Evolutionary conservation across 2,329 filamentous ascomycete species (phyloP), one percentile per base, ranked within the genome.

Genomic region (Ilyonectria destructans): DNA sequence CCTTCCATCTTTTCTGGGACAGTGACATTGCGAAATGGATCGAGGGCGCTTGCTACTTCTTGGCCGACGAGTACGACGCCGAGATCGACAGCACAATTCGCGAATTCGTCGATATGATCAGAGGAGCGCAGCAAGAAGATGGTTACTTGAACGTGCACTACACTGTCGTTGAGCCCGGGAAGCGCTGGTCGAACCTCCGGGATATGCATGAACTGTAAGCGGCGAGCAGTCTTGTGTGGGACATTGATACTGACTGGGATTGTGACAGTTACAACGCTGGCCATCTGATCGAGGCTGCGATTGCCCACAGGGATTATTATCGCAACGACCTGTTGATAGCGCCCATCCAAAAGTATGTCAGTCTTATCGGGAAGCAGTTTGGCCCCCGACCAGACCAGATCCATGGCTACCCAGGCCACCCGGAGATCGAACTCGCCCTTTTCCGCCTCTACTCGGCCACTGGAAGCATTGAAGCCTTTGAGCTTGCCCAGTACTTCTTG

Each of bases 81-180:
- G 65, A 69, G 48, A 68, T 75, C 5, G 71, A 75, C 23, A 13
- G 9, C 5, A 59, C 67, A 1, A 58, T 75, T 1, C 62, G 51
- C 69, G 82, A 91, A 62, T 76, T 91, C n/a, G 88, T 89, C 0
- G 80, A 82, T 0, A 90, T 88, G 85, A 89, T 91, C 12, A 74
- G 84, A 8, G 77, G 73, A 2, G 89, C 89, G 0, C 89, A 91
- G 78, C 85, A 88, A 60, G 77, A 80, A 1, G 89, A 91, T 73
- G 89, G 89, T 1, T 92, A 91, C 73, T 74, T 92, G 23, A 91
- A 91, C 72, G 85, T 90, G 7, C 88, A 91, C 73, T 91, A 87
- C 69, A 89, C 87, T 0, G 86, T 91, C 0, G 86, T 90, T 1
- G 87, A 88, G 49, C 87, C 87, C 0, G 82, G 79, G 0, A 85